Percentiles rank a stretch among this genome's conserved stretches.
Evolutionary conservation across 495 filamentous ascomycete species (phyloP).

Genomic region (Neurospora sp.): DNA sequence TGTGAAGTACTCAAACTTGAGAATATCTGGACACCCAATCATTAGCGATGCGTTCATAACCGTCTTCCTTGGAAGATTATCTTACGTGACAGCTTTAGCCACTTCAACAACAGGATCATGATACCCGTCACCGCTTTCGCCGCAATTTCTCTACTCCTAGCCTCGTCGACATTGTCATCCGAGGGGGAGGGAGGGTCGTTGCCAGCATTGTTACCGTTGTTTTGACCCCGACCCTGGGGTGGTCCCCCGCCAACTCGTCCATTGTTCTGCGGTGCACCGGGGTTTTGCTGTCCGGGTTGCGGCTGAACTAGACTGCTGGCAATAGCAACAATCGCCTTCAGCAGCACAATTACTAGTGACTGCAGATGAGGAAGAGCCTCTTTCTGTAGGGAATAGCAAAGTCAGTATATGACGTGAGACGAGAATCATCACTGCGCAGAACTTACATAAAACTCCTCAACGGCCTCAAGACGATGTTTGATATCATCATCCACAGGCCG

Average conservation of each 20-base stretch:
- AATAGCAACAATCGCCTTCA: constrained; percentile 77
- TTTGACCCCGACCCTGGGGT: constrained; percentile 19
- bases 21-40: constrained; percentile 53
- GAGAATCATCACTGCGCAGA: neutral
- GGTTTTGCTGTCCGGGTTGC: constrained; percentile 23
- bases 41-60: constrained; percentile 7
- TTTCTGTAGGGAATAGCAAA: constrained; percentile 36
- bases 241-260: constrained; percentile 26
- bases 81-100: constrained; percentile 93
- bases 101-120: constrained; percentile 78
- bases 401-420: constrained; percentile 4
- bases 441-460: constrained; percentile 82
- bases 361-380: constrained; percentile 75
- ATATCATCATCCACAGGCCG: constrained; percentile 35
- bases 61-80: constrained; percentile 2
- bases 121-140: constrained; percentile 84
- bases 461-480: constrained; percentile 57
- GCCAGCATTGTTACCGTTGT: constrained; percentile 19
- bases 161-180: constrained; percentile 67
- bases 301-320: constrained; percentile 51
- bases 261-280: constrained; percentile 15
- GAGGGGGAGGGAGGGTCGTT: constrained; percentile 33
- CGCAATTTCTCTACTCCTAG: constrained; percentile 73
- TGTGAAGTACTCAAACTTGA: constrained; percentile 93
- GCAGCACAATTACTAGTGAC: constrained; percentile 84